A percentile compares a stretch with the other conserved stretches of the same genome.
These are phyloP conservation scores for Cercospora sojina DNA, from an alignment of 2,329 filamentous ascomycete species.

Conservation along the genomic window DNA sequence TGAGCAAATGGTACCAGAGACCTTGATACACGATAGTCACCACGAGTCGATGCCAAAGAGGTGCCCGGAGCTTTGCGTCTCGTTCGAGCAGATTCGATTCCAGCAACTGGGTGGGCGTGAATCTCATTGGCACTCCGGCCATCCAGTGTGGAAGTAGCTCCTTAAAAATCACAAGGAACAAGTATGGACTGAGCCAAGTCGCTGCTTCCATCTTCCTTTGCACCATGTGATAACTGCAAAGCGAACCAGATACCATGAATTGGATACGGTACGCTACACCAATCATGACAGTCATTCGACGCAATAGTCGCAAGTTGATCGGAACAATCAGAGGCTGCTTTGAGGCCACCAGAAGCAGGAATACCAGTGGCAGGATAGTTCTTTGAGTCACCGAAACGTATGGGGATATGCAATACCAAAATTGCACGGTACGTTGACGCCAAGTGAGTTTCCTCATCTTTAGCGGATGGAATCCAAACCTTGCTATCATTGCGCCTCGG, in stretches of 20 bases:
- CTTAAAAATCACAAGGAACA: not conserved
- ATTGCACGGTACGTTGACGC: conserved; percentile 10
- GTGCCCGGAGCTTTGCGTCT: not conserved
- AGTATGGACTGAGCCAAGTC: not conserved
- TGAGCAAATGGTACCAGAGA: conserved; percentile 11
- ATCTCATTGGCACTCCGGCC: conserved; percentile 10
- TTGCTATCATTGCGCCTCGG: conserved; percentile 4
- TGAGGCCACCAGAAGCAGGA: not conserved
- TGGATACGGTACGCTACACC: not conserved
- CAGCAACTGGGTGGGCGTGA: conserved; percentile 1
- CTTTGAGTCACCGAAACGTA: not conserved
- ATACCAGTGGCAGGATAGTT: conserved; percentile 1
- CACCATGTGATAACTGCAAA: conserved; percentile 10
- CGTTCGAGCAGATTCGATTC: conserved; percentile 14
- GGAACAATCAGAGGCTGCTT: not conserved
- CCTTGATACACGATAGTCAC: conserved; percentile 1
- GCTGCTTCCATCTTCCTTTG: conserved; percentile 4
- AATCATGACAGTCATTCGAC: not conserved
- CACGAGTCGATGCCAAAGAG: not conserved
- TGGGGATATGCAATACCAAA: conserved; percentile 6
- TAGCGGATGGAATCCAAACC: conserved; percentile 6
- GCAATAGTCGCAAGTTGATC: not conserved
- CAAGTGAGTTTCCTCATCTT: not conserved
- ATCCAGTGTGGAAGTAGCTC: conserved; percentile 7
- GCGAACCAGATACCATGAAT: conserved; percentile 3